Conservation (phyloP, 352 stramenopile species). For the Pseudoperonospora humuli region DNA sequence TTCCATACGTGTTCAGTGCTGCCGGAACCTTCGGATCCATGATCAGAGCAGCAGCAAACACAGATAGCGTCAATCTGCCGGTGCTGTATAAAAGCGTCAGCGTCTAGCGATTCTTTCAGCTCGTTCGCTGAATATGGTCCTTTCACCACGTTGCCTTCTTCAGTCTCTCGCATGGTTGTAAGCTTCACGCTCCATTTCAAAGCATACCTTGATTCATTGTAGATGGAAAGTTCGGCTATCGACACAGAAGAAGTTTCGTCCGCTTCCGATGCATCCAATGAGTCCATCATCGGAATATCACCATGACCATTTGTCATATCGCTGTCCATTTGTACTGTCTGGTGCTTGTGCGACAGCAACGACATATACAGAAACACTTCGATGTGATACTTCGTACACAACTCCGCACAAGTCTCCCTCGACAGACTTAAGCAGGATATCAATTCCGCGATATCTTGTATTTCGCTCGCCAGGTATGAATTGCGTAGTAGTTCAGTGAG, state of each 20-base stretch:
- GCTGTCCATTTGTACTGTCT: constrained; percentile 5
- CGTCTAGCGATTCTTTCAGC: constrained; percentile 49
- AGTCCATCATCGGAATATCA: constrained; percentile 67
- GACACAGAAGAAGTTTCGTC: constrained; percentile 42
- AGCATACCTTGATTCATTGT: constrained; percentile 50
- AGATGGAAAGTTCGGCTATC: constrained; percentile 58
- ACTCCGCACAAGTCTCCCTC: constrained; percentile 25
- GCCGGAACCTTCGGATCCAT: constrained; percentile 27
- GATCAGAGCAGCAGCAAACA: constrained; percentile 62
- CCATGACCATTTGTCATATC: constrained; percentile 21
- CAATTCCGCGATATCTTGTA: constrained; percentile 61
- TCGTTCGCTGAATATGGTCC: constrained; percentile 50
- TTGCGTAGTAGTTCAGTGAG: constrained; percentile 42
- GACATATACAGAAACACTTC: constrained; percentile 60
- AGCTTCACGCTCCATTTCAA: constrained; percentile 59
- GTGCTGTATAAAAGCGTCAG: constrained; percentile 25
- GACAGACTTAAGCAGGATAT: constrained; percentile 47
- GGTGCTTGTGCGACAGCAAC: constrained; percentile 42
- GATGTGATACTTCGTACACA: constrained; percentile 50
- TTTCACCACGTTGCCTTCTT: constrained; percentile 14
- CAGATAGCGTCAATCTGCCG: constrained; percentile 32
- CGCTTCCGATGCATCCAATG: constrained; percentile 34
- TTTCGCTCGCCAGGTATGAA: constrained; percentile 41
- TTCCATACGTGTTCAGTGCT: constrained; percentile 45
- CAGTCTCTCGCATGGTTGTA: constrained; percentile 12